Conservation (phyloP, 2,329 filamentous ascomycete genomes). For the Colletotrichum camelliae region DNA sequence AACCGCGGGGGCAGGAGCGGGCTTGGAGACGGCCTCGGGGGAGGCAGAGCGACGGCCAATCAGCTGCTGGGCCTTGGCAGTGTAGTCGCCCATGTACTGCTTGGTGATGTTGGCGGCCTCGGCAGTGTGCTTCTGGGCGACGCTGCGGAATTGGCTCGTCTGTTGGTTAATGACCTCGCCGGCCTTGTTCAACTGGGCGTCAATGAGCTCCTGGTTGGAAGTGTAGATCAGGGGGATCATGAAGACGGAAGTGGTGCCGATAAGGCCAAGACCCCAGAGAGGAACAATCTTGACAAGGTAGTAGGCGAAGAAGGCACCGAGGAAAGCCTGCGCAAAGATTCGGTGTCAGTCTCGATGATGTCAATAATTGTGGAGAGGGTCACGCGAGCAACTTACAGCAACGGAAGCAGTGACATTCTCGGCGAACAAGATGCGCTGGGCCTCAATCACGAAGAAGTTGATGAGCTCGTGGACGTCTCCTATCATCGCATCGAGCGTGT, state of each 20-base stretch:
- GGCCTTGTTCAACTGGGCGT: constrained; percentile 63
- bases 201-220: constrained; percentile 73
- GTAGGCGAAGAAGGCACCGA: constrained; percentile 69
- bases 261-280: constrained; percentile 70
- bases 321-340: constrained; percentile 51
- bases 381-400: constrained; percentile 51
- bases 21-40: constrained; percentile 45
- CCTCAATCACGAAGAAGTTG: constrained; percentile 76
- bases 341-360: not conserved
- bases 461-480: constrained; percentile 71
- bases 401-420: constrained; percentile 68
- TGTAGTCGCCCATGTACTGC: constrained; percentile 72
- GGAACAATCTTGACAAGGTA: constrained; percentile 73
- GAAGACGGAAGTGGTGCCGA: constrained; percentile 65
- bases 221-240: constrained; percentile 68
- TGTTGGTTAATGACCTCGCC: constrained; percentile 65
- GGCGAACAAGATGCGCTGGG: constrained; percentile 70
- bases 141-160: constrained; percentile 65
- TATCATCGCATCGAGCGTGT: constrained; percentile 65
- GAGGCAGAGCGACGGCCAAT: constrained; percentile 56
- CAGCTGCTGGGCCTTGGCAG: constrained; percentile 70
- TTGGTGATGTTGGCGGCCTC: constrained; percentile 69
- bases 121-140: constrained; percentile 68
- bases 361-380: constrained; percentile 9
- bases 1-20: constrained; percentile 25